Conservation (phyloP, 352 stramenopile genomes). For the Peronosclerospora sorghi region DNA sequence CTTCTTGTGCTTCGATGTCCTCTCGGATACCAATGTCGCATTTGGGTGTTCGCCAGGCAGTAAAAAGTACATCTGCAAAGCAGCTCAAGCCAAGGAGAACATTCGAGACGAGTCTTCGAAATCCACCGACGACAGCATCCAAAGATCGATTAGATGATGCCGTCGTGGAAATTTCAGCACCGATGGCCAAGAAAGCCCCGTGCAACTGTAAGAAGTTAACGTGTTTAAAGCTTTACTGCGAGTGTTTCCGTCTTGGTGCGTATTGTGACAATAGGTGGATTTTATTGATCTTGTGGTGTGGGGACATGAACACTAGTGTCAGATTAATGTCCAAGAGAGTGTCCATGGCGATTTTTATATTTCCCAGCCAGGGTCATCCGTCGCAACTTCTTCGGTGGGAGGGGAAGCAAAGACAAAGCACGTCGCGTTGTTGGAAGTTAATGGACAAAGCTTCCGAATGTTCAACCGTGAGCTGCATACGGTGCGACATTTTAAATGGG, state of each 20-base stretch:
- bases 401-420: slow-evolving; percentile 82
- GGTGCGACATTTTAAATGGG: slow-evolving; percentile 91
- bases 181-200: slow-evolving; percentile 43
- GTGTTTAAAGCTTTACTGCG: slow-evolving; percentile 94
- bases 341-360: slow-evolving; percentile 94
- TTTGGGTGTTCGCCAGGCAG: slow-evolving; percentile 3
- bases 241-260: slow-evolving; percentile 90
- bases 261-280: slow-evolving; percentile 90
- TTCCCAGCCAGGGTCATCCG: slow-evolving; percentile 92
- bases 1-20: slow-evolving; percentile 12
- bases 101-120: too few relatives aligned
- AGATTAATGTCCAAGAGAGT: slow-evolving; percentile 89
- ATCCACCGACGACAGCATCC: slow-evolving; percentile 14
- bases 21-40: slow-evolving; percentile 7
- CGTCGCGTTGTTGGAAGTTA: slow-evolving; percentile 84
- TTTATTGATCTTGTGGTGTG: slow-evolving; percentile 98
- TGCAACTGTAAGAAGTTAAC: slow-evolving; percentile 98
- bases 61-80: slow-evolving; percentile 14
- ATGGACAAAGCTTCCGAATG: slow-evolving; percentile 85
- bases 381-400: slow-evolving; percentile 91
- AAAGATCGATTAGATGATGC: slow-evolving; percentile 6
- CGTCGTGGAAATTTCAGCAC: slow-evolving; percentile 2
- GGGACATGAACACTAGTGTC: slow-evolving; percentile 98
- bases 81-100: slow-evolving; percentile 11
- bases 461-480: slow-evolving; percentile 72